Conservation (phyloP, 2,329 filamentous ascomycete species). For the Nannizziopsis arthrosporioides region DNA sequence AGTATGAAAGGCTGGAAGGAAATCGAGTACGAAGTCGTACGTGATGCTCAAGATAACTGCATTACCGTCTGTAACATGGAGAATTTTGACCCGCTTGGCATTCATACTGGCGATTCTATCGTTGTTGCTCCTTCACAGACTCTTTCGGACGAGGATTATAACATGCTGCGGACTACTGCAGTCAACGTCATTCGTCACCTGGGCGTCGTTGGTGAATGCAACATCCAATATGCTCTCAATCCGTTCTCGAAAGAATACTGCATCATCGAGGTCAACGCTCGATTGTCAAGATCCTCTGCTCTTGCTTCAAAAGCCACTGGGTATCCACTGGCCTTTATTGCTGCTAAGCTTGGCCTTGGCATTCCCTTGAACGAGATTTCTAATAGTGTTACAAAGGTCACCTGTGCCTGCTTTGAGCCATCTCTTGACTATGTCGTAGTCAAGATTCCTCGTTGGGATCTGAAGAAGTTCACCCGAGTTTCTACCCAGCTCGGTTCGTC, state of each 20-base stretch:
- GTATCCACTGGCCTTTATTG: slow-evolving; percentile 91
- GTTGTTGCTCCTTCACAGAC: slow-evolving; percentile 97
- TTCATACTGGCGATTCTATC: slow-evolving; percentile 96
- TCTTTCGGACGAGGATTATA: slow-evolving; percentile 93
- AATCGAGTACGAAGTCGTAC: slow-evolving; percentile 96
- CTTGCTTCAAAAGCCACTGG: slow-evolving; percentile 94
- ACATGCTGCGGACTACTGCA: slow-evolving; percentile 94
- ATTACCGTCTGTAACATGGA: slow-evolving; percentile 99
- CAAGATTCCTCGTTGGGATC: slow-evolving; percentile 97
- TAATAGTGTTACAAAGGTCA: slow-evolving; percentile 90
- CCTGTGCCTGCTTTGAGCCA: slow-evolving; percentile 95
- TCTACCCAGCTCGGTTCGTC: slow-evolving; percentile 92
- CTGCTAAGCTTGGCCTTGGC: slow-evolving; percentile 86
- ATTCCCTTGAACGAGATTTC: slow-evolving; percentile 94
- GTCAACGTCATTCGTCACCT: slow-evolving; percentile 96
- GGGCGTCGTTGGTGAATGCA: slow-evolving; percentile 95
- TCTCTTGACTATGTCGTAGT: slow-evolving; percentile 97
- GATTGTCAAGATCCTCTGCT: slow-evolving; percentile 87
- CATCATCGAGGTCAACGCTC: slow-evolving; percentile 97
- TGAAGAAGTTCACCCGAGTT: slow-evolving; percentile 97
- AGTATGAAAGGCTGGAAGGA: slow-evolving; percentile 99
- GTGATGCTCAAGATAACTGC: slow-evolving; percentile 91
- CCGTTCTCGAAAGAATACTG: slow-evolving; percentile 93
- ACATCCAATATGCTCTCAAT: slow-evolving; percentile 96
- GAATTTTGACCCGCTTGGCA: slow-evolving; percentile 96